Conservation (phyloP, 257 asterid species). For the Henckelia pumila region DNA sequence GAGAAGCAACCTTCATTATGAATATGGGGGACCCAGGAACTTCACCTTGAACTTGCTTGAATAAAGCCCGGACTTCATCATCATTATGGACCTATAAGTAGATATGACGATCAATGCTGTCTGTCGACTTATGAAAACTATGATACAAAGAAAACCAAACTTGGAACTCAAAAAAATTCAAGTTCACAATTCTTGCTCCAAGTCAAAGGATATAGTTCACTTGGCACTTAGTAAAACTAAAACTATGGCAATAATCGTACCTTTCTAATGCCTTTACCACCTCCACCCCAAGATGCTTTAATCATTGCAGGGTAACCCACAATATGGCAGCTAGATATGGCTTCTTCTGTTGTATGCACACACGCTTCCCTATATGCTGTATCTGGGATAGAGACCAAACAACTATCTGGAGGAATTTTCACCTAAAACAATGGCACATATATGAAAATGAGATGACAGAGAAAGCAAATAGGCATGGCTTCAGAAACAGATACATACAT, state of each 20-base stretch:
- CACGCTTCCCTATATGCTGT: conserved; percentile 81
- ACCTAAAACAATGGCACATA: conserved; percentile 45
- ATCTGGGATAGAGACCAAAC: conserved; percentile 77
- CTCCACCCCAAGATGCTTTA: conserved; percentile 99
- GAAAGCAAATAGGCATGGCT: conserved; percentile 15
- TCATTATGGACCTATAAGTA: conserved; percentile 80
- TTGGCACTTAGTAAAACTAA: conserved; percentile 1
- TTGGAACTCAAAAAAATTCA: conserved; percentile 8
- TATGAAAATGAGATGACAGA: conserved; percentile 24
- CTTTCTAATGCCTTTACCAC: conserved; percentile 99
- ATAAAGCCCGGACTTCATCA: conserved; percentile 93
- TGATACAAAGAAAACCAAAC: neutral
- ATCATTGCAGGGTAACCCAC: conserved; percentile 99
- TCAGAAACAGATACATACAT: conserved; percentile 45
- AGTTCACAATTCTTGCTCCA: conserved; percentile 5
- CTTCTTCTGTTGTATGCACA: conserved; percentile 94
- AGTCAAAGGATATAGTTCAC: conserved; percentile 6
- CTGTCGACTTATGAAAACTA: conserved; percentile 12
- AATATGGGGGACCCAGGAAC: conserved; percentile 99
- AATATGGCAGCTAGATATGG: conserved; percentile 89
- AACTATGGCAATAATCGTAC: conserved; percentile 40
- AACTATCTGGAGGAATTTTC: conserved; percentile 71
- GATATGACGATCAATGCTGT: conserved; percentile 20
- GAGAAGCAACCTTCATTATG: conserved; percentile 98
- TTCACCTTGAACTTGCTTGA: conserved; percentile 99